Evolutionary conservation across 1,284 basidiomycete species (phyloP), one percentile per base, ranked within the genome.

Genomic region (Coniophora puteana): DNA sequence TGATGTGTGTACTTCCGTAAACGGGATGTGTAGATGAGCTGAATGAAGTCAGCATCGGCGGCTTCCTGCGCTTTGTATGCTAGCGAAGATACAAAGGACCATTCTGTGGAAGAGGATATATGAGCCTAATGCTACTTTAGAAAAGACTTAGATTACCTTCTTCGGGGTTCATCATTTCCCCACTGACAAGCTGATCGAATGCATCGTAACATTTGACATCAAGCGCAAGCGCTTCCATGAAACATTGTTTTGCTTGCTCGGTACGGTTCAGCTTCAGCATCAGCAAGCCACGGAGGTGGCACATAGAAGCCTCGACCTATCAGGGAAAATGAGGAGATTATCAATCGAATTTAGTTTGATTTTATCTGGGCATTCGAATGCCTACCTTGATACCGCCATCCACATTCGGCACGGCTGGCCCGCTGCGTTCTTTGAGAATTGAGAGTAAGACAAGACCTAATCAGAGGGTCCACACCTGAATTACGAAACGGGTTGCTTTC

Each of bases 121-220:
- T 16, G 36, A 25, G 7, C 36, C n/a, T n/a, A 20, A 18, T 10
- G 37, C 24, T 18, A 26, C 21, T 39, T 24, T 12, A 20, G 25
- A 12, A 42, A 16, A 58, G n/a, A n/a, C n/a, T n/a, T n/a, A n/a
- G n/a, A 69, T 35, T 43, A 91, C 93, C 93, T 78, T 97, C 94
- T 46, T 91, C 83, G 1, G 84, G 79, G 12, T 85, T 80, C 85
- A 97, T 89, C 90, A 96, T 93, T 58, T 94, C 89, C 2, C 93
- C 89, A 29, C 83, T 85, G 16, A 98, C 73, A 5, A 99, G 76
- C 48, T 94, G 88, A 41, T 89, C 80, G 55, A 97, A 99, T 1
- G 93, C 88, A 51, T 99, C 96, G 58, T 93, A 99, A 61, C 95
- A 98, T 63, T 97, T 97, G 20, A 99, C 91, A 54, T 99, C 96